Evolutionary conservation across 2,329 filamentous ascomycete species (phyloP), one percentile per base, ranked within the genome.

Genomic region (Sordariomycetes sp.): DNA sequence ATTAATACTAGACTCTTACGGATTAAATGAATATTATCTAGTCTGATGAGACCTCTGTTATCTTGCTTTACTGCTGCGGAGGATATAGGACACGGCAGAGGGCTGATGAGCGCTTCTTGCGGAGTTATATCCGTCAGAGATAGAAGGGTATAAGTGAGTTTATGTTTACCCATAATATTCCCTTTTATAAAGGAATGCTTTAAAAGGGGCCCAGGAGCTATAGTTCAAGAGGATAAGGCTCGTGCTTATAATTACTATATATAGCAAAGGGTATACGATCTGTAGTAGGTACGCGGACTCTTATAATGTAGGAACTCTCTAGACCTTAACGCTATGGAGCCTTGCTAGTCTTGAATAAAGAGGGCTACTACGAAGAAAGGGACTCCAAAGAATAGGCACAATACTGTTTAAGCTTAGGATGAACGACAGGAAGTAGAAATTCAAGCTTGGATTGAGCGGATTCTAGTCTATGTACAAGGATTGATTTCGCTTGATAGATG

Each of bases 1-100:
- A 62, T 52, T 6, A 58, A 10, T 3, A 58, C 35, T 61, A 22
- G 61, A 62, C 59, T 28, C 39, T 62, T 22, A 22, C 62, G 17
- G 60, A 62, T 34, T 64, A 36, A 59, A 64, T 60, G 56, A 57
- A 59, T 53, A 22, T 63, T 22, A 64, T 63, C 58, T 64, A 24
- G 59, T 61, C 51, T 28, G 52, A 64, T 54, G 42, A 63, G 57
- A 62, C 57, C 36, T 60, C 57, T 60, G 35, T 64, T 52, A 54
- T 64, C 48, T 54, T 64, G 7, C 51, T 60, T 6, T 39, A 62
- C 52, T 35, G 34, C 1, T 17, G 45, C 13, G 56, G 60, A 22
- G 48, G 58, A 52, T 63, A 63, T 58, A 34, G 42, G 17, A 52
- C 62, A 10, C 62, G 36, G 58, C n/a, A 48, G 22, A 45, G 45